Base-by-base conservation (phyloP, 495 filamentous ascomycete genomes). In the Penicillium desertorum region DNA sequence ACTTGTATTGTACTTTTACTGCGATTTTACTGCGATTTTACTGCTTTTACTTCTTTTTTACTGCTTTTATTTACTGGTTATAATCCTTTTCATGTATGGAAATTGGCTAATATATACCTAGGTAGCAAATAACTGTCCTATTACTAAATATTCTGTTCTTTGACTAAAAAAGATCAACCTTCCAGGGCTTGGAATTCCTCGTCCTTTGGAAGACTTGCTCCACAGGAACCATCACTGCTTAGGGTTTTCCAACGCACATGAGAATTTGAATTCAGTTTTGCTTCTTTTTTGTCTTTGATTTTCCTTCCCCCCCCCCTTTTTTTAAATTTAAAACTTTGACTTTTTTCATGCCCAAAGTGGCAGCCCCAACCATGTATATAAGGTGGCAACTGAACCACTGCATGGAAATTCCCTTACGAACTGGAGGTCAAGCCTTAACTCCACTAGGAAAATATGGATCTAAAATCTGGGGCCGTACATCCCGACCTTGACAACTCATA, bases 391-490 rank as follows among this genome's bases (percentile, higher is more conserved):
- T 25, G 16, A 29, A 41, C 48, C 17, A 23, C 5, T 36, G 12
- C 14, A 23, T 37, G n/a, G n/a, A n/a, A 39, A 5, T 37, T 29
- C 17, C 34, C 32, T 27, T 16, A 16, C 23, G 19, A 43, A 25
- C 3, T 39, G 7, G 36, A 30, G 9, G 30, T 34, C 30, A 12
- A 34, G 11, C 11, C 30, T 34, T 5, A 10, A 34, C 65, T 61
- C 66, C 66, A 66, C 63, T 51, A 36, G 19, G 2, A 39, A 39
- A 39, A 39, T 17, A 68, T 65, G 65, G 63, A 64, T 62, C 63
- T 52, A 41, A 63, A 68, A 68, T 62, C 66, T 68, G 66, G 66
- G 66, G 66, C 66, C 66, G 66, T 63, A 66, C 58, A 58, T 63
- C 62, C 58, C 60, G 59, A 42, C 55, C 52, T 61, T 57, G 50